These are phyloP conservation scores for Aspergillus conjunctus DNA, from an alignment of 495 filamentous ascomycete genomes.

Conservation along the genomic window DNA sequence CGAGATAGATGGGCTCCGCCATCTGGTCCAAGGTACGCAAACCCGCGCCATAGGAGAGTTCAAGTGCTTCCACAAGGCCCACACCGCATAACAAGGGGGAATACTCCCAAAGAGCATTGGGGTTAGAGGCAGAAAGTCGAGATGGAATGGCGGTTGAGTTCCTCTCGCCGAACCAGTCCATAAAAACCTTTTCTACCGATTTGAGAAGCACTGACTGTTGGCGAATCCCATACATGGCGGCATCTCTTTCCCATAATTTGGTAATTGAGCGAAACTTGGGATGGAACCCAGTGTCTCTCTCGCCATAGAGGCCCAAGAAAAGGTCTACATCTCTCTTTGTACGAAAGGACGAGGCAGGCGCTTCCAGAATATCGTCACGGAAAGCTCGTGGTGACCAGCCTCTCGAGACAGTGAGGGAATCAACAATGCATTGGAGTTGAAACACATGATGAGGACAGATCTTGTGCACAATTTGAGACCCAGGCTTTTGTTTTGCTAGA, in stretches of 20 bases:
- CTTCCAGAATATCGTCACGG: not conserved
- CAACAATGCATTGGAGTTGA: slow-evolving; percentile 16
- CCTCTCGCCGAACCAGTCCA: slow-evolving; percentile 45
- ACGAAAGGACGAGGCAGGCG: slow-evolving; percentile 26
- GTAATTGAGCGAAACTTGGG: slow-evolving; percentile 28
- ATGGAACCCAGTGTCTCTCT: slow-evolving; percentile 28
- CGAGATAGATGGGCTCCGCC: not conserved
- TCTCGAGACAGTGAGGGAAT: slow-evolving; percentile 14
- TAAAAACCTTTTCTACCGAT: slow-evolving; percentile 34
- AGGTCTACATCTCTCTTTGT: slow-evolving; percentile 46
- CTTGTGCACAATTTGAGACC: slow-evolving; percentile 10
- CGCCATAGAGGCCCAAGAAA: slow-evolving; percentile 41
- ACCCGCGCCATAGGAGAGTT: not conserved
- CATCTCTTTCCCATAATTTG: slow-evolving; percentile 32
- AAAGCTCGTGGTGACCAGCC: slow-evolving; percentile 12
- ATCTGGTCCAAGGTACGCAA: not conserved
- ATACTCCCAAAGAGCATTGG: slow-evolving; percentile 53
- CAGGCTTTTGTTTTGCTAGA: slow-evolving; percentile 12
- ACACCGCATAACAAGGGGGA: slow-evolving; percentile 49
- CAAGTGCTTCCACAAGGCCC: slow-evolving; percentile 3
- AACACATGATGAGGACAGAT: slow-evolving; percentile 15
- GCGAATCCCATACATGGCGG: slow-evolving; percentile 21
- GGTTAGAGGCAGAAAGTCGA: slow-evolving; percentile 42
- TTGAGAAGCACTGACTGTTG: slow-evolving; percentile 26
- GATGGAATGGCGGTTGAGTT: slow-evolving; percentile 33